A percentile compares a stretch with the other conserved stretches of the same genome.
phyloP scores from a whole-genome alignment of 805 yeast genomes.

The Ogataea philodendri region DNA sequence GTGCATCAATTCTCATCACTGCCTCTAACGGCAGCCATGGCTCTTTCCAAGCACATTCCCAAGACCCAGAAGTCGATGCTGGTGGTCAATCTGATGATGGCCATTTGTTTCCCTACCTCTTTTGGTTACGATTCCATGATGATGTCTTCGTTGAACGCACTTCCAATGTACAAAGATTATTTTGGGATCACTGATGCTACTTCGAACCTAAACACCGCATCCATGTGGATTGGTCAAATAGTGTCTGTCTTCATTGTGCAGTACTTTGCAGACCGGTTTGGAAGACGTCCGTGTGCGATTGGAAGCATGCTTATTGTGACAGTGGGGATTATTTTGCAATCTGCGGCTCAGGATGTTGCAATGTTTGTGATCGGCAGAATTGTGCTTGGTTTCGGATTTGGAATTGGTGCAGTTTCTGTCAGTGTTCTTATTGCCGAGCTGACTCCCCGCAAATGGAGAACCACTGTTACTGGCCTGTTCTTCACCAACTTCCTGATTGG shows the following conservation, averaged over 20 bases:
- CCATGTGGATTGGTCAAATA: slow-evolving; percentile 30
- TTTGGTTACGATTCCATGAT: slow-evolving; percentile 31
- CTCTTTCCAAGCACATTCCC: slow-evolving; percentile 1
- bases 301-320: slow-evolving; percentile 50
- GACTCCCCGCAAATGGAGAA: slow-evolving; percentile 27
- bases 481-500: slow-evolving; percentile 44
- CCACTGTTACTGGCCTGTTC: slow-evolving; percentile 37
- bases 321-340: slow-evolving; percentile 52
- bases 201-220: slow-evolving; percentile 16
- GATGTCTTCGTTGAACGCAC: slow-evolving; percentile 19
- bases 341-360: slow-evolving; percentile 28
- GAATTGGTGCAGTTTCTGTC: slow-evolving; percentile 26
- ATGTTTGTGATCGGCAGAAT: slow-evolving; percentile 43
- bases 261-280: slow-evolving; percentile 31
- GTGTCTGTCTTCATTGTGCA: slow-evolving; percentile 4
- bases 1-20: background rate
- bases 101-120: slow-evolving; percentile 9
- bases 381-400: slow-evolving; percentile 19
- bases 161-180: slow-evolving; percentile 16
- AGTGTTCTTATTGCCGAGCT: slow-evolving; percentile 33
- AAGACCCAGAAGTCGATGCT: slow-evolving; percentile 2
- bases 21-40: background rate
- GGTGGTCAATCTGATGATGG: slow-evolving; percentile 7
- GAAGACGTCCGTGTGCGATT: slow-evolving; percentile 57
- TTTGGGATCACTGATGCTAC: slow-evolving; percentile 12